Base-by-base conservation (phyloP, 2,329 filamentous ascomycete genomes). In the Hymenotorrendiella dingleyae region DNA sequence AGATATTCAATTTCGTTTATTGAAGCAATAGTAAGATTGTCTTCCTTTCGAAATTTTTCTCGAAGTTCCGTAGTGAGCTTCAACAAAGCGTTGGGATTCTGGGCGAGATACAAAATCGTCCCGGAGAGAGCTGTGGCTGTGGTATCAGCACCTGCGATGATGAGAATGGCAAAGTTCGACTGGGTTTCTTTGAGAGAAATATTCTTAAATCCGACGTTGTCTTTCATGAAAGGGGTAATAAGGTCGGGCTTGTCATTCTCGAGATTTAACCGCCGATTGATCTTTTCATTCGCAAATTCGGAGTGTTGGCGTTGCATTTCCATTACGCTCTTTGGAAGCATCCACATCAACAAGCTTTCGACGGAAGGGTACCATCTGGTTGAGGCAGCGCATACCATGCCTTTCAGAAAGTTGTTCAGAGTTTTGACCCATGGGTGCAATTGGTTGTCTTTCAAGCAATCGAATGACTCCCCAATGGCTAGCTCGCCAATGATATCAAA, bases 31-130 rank as follows among this genome's bases (percentile, higher is more conserved):
- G 21, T 27, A 21, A 42, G 24, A 14, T 47, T 40, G 1, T 42
- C 32, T 22, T 58, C 53, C 9, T 52, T 56, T 11, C 33, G 45
- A 49, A 72, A 72, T 1, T 59, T 46, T 4, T 48, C 43, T 3
- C 67, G 62, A 6, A 73, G 55, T 47, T 74, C 72, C 0, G 56
- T 46, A 4, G 55, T 57, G 4, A 76, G 55, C 21, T 58, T 65
- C 2, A 26, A 20, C 11, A 32, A 14, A 10, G 24, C 24, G 4
- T 24, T 20, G 9, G 16, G 64, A 20, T 69, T 72, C 48, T 74
- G 71, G 4, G 86, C 71, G 4, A 86, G 65, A 52, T 82, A 79
- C 10, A 38, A 24, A 48, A n/a, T 51, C 20, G 43, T 47, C 7
- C 55, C 56, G 12, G 49, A 49, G 17, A 60, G 23, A 6, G 57